Evolutionary conservation across 768 basidiomycete species (phyloP).

Genomic region (Plicaturopsis crispa): DNA sequence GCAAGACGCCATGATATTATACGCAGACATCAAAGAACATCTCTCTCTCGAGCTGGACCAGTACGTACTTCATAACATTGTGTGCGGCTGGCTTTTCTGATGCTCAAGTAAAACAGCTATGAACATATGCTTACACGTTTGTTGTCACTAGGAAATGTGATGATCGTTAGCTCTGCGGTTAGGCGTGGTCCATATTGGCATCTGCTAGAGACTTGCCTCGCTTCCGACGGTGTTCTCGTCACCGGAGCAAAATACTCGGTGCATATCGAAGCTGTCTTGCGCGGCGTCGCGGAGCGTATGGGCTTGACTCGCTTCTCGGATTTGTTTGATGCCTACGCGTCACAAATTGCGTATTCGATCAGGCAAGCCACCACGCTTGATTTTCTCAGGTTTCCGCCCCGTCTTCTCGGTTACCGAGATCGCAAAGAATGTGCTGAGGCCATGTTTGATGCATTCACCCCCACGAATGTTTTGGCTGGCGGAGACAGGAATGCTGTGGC

Average conservation of each 20-base stretch:
- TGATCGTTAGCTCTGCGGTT: conserved; percentile 69
- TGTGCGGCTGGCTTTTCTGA: conserved; percentile 2
- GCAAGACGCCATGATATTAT: conserved; percentile 28
- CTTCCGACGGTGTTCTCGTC: conserved; percentile 20
- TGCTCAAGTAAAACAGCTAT: conserved; percentile 33
- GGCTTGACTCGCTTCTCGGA: conserved; percentile 52
- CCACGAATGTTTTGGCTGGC: conserved; percentile 50
- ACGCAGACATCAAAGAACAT: conserved; percentile 35
- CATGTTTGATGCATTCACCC: conserved; percentile 60
- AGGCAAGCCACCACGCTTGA: conserved; percentile 41
- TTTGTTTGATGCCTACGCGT: conserved; percentile 74
- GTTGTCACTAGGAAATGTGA: conserved; percentile 66
- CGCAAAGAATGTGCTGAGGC: conserved; percentile 59
- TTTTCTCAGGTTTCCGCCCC: conserved; percentile 53
- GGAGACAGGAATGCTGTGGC: conserved; percentile 20
- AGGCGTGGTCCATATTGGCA: conserved; percentile 86
- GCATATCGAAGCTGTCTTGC: conserved; percentile 42
- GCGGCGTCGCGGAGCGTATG: conserved; percentile 55
- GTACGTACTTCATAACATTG: conserved; percentile 29
- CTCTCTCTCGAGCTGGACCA: conserved; percentile 38
- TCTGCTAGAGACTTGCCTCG: conserved; percentile 63
- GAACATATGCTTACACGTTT: conserved; percentile 73
- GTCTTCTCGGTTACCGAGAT: conserved; percentile 69
- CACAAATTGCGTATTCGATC: conserved; percentile 68
- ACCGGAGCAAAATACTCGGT: conserved; percentile 12